These are phyloP conservation scores for Hymenoscyphus fraxineus DNA, from an alignment of 2,329 filamentous ascomycete genomes.

Conservation along the genomic window DNA sequence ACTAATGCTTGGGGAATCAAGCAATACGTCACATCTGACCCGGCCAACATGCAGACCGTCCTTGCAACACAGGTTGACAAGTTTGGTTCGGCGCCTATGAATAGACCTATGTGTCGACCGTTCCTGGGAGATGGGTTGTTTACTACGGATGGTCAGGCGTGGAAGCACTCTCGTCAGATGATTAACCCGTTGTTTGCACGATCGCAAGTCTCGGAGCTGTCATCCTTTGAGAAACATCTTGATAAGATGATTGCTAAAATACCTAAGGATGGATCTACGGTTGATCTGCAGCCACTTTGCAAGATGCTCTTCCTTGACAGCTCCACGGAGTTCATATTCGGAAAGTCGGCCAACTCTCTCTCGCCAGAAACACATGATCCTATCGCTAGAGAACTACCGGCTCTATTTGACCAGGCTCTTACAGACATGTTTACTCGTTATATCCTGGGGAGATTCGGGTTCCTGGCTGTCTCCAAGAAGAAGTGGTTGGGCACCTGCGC, in stretches of 20 bases:
- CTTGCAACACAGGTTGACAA: slow-evolving; percentile 8
- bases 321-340: slow-evolving; percentile 18
- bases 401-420: slow-evolving; percentile 15
- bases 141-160: neutral
- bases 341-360: slow-evolving; percentile 33
- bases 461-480: slow-evolving; percentile 8
- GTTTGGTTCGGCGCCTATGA: slow-evolving; percentile 7
- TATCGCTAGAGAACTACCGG: slow-evolving; percentile 9
- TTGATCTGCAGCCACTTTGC: slow-evolving; percentile 59
- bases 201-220: slow-evolving; percentile 45
- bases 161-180: slow-evolving; percentile 30
- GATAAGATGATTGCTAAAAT: slow-evolving; percentile 53
- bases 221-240: slow-evolving; percentile 57
- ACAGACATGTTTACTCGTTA: slow-evolving; percentile 13
- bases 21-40: slow-evolving; percentile 6
- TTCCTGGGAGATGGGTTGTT: slow-evolving; percentile 3
- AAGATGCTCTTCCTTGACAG: slow-evolving; percentile 63
- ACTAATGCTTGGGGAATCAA: slow-evolving; percentile 8
- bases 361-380: slow-evolving; percentile 9
- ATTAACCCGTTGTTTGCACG: slow-evolving; percentile 51
- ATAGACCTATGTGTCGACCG: slow-evolving; percentile 2
- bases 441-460: slow-evolving; percentile 11
- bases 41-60: slow-evolving; percentile 6
- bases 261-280: slow-evolving; percentile 47
- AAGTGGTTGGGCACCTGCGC: slow-evolving; percentile 11